phyloP scores from a whole-genome alignment of 225 moss, liverwort and hornwort genomes.

The Pseudoscleropodium purum region DNA sequence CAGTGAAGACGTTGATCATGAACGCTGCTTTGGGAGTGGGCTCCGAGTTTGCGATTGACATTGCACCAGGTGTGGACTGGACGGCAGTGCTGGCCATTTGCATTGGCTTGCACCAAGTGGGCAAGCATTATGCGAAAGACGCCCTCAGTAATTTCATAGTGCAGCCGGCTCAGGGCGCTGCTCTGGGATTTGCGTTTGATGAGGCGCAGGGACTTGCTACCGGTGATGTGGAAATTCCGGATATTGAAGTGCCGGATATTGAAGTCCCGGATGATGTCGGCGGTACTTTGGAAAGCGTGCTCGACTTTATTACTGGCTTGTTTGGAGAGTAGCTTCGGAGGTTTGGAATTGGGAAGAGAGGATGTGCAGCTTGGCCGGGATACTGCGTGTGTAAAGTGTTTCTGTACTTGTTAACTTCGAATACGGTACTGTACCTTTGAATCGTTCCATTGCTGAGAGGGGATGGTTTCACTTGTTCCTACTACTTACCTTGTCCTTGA shows the following conservation, averaged over 20 bases:
- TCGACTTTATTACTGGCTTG: neutral
- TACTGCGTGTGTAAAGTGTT: neutral
- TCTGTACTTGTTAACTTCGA: neutral
- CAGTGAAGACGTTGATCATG: slow-evolving; percentile 18
- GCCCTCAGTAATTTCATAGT: slow-evolving; percentile 25
- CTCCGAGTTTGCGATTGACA: slow-evolving; percentile 44
- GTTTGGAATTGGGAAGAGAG: neutral
- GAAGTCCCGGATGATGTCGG: neutral
- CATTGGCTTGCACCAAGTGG: slow-evolving; percentile 47
- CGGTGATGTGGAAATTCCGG: neutral
- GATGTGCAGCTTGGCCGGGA: neutral
- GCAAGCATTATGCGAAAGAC: slow-evolving; percentile 31
- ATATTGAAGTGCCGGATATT: neutral
- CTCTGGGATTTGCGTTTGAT: neutral
- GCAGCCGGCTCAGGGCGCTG: slow-evolving; percentile 14
- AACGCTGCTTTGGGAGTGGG: slow-evolving; percentile 41
- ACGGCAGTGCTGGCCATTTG: slow-evolving; percentile 37
- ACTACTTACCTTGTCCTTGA: neutral
- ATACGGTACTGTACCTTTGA: neutral
- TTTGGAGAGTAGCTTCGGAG: neutral
- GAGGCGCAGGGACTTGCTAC: neutral
- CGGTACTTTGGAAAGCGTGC: neutral
- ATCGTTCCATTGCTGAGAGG: neutral
- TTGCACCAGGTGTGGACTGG: slow-evolving; percentile 53
- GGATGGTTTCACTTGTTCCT: neutral